Base-by-base conservation (phyloP, 345 rosid species). In the Moricandia moricandioides region DNA sequence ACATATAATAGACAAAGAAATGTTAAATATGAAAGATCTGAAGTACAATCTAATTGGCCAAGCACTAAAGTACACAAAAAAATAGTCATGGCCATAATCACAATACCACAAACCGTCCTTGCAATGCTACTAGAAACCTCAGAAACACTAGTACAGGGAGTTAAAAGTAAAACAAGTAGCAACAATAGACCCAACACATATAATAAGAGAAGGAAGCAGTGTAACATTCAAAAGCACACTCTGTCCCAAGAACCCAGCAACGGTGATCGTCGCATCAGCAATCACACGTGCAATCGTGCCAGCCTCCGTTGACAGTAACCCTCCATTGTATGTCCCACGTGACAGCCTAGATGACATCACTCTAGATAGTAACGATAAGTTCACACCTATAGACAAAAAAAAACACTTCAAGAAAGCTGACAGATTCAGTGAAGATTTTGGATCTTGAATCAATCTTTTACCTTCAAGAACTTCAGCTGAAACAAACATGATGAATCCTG, bases 391-490 rank as follows among this genome's bases (percentile, higher is more conserved):
- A 1, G 47, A 45, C 52, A 13, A 10, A 5, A 14, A 31, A 30
- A 30, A 7, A 40, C 16, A 43, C 18, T 26, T 64, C 29, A 40
- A 64, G 33, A 21, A 40, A 29, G 18, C 52, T 18, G 4, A 63
- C 5, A 63, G 31, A 63, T 18, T 35, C 47, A 17, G 0, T 4
- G 18, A 9, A 33, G 5, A 13, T n/a, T n/a, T 45, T n/a, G 1
- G 14, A 5, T 52, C 26, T 52, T 31, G 51, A 24, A 17, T 47
- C 27, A 31, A 30, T 27, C 2, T 47, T 71, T 73, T 75, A 91
- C 98, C 98, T 91, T 94, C 98, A 56, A 91, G 97, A 62, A 94
- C 97, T 82, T 94, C 98, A 8, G 98, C 98, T 12, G 88, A 85
- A 54, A 91, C 96, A 69, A 94, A 94, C 96, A 88, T 79, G 76